These are phyloP conservation scores for Perkinsus olseni DNA, from an alignment of 169 alveolate species.

Conservation along the genomic window DNA sequence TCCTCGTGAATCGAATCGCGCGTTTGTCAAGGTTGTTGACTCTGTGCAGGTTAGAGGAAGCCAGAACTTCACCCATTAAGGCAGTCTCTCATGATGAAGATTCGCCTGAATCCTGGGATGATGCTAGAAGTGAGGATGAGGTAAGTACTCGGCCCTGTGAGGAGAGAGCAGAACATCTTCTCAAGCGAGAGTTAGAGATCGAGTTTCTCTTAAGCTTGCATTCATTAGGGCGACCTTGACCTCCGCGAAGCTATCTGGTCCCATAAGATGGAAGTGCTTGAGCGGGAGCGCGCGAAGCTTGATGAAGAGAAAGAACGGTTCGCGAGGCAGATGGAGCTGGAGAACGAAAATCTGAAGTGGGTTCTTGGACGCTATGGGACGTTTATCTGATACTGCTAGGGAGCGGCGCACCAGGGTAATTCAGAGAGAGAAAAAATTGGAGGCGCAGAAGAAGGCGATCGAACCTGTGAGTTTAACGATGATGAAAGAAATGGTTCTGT, in stretches of 20 bases:
- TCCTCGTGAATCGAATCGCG: too few relatives aligned
- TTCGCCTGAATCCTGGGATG: not conserved
- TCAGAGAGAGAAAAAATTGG: not conserved
- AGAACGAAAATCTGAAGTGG: not conserved
- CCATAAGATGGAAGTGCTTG: not conserved
- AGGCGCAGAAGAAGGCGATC: not conserved
- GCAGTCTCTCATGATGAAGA: not conserved
- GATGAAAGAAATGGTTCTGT: too few relatives aligned
- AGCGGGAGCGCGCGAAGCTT: not conserved
- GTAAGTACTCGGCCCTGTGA: not conserved
- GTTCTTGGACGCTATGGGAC: not conserved
- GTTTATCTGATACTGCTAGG: not conserved
- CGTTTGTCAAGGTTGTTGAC: not conserved
- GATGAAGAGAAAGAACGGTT: not conserved
- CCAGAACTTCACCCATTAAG: not conserved
- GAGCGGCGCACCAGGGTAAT: not conserved
- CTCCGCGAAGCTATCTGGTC: not conserved
- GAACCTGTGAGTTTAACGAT: not conserved
- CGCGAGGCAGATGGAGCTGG: not conserved
- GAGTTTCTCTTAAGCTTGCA: not conserved
- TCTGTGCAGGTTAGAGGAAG: not conserved
- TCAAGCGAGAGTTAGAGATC: too few relatives aligned
- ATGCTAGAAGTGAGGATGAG: not conserved
- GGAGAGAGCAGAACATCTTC: too few relatives aligned
- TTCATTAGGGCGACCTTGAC: not conserved